Percentiles rank a stretch among this genome's conserved stretches.
phyloP scores from a whole-genome alignment of 2,329 filamentous ascomycete genomes.

The Exutisphaerella laricina region DNA sequence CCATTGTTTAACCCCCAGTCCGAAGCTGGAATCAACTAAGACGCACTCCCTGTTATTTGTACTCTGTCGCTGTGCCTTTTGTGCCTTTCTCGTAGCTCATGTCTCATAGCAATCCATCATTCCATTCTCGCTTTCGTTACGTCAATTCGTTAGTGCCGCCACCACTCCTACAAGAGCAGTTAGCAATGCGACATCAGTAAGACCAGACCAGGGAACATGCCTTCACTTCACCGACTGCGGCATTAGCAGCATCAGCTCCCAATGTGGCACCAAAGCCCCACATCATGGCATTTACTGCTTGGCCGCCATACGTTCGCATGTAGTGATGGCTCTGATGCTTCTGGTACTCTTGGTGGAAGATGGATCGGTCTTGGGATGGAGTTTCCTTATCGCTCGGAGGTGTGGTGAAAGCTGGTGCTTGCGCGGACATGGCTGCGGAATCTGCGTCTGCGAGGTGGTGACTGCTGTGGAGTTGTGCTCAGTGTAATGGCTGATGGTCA shows the following conservation, averaged over 20 bases:
- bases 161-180: constrained; percentile 4
- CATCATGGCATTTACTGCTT: constrained; percentile 23
- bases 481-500: too few relatives aligned
- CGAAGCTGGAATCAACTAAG: too few relatives aligned
- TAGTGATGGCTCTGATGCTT: constrained; percentile 31
- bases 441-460: too few relatives aligned
- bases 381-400: constrained; percentile 27
- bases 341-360: constrained; percentile 26
- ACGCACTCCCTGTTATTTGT: too few relatives aligned
- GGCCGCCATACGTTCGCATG: constrained; percentile 28
- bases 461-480: too few relatives aligned
- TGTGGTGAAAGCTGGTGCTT: constrained; percentile 16
- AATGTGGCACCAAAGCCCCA: constrained; percentile 28
- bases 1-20: too few relatives aligned
- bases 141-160: constrained; percentile 6
- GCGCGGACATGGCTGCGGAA: too few relatives aligned
- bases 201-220: constrained; percentile 6
- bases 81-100: too few relatives aligned
- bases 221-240: constrained; percentile 28
- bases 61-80: neutral
- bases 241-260: constrained; percentile 29
- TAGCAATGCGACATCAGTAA: neutral
- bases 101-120: neutral
- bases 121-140: neutral
- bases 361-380: constrained; percentile 24